Conservation (phyloP, 78 protist genomes). For the Dictyostelium citrinum region DNA sequence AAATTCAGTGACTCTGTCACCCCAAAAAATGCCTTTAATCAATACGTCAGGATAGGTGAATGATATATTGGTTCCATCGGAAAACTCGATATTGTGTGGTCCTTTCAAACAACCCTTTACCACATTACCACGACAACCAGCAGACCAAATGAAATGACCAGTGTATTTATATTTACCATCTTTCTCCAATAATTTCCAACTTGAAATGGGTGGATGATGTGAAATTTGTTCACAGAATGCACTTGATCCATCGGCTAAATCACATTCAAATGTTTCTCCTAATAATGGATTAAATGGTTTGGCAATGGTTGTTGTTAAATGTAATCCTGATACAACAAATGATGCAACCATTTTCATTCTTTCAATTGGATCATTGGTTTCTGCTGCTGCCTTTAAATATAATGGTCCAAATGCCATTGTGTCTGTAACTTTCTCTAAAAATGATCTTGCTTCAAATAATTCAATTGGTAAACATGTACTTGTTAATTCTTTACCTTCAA, state of each 20-base stretch:
- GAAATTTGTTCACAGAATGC: conserved; percentile 80
- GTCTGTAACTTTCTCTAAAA: conserved; percentile 77
- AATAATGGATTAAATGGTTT: conserved; percentile 92
- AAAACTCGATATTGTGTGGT: conserved; percentile 22
- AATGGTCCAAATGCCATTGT: conserved; percentile 71
- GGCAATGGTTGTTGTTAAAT: conserved; percentile 3
- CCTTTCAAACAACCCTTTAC: conserved; percentile 78
- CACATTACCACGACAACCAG: conserved; percentile 52
- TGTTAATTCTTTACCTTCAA: conserved; percentile 67
- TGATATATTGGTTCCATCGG: conserved; percentile 33
- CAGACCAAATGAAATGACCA: conserved; percentile 71
- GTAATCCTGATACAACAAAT: conserved; percentile 79
- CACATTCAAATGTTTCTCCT: conserved; percentile 87
- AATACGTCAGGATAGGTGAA: conserved; percentile 57
- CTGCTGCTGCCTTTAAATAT: conserved; percentile 47
- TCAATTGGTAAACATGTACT: conserved; percentile 78
- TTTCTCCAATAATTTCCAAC: conserved; percentile 54
- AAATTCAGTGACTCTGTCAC: conserved; percentile 75
- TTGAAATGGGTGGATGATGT: conserved; percentile 90
- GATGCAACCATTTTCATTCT: conserved; percentile 49
- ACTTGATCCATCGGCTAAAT: conserved; percentile 59
- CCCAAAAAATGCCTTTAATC: conserved; percentile 71
- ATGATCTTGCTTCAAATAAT: conserved; percentile 85
- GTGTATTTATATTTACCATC: conserved; percentile 16
- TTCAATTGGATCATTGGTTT: conserved; percentile 61